Evolutionary conservation across 1,284 basidiomycete genomes (phyloP), one percentile per base, ranked within the genome.

Genomic region (Mycosarcoma maydis): DNA sequence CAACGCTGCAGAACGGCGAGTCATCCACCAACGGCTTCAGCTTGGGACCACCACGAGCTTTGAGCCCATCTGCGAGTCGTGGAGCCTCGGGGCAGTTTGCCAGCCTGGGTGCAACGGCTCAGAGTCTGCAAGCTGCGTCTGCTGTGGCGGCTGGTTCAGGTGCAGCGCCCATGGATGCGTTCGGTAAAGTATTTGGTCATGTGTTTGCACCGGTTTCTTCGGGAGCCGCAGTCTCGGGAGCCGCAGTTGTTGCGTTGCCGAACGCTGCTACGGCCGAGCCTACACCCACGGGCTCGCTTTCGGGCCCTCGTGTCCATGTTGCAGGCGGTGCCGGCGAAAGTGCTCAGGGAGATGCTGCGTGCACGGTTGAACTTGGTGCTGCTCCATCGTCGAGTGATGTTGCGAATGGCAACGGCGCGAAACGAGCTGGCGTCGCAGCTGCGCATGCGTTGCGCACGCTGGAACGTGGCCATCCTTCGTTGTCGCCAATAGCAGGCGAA

Each of bases 21-120:
- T 44, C 49, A n/a, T 59, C 54, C 5, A 24, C 26, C 17, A 64
- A 60, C 24, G 66, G 66, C 7, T 62, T 64, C 56, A 64, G 66
- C 52, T 24, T 69, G 7, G 50, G 50, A 13, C 66, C 66, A 34
- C 38, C 67, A n/a, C 33, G 67, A 45, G 67, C 67, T 14, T 24
- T 44, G 14, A 70, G 67, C 33, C 61, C 60, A 4, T 64, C 60
- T 17, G 55, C 45, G 6, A 39, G 26, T 6, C 56, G 67, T 3
- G 56, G 56, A 6, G 20, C 20, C 16, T n/a, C 33, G 1, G 50
- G 47, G 7, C 50, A 44, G 14, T 53, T 52, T 23, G 39, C 51
- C 2, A 64, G 56, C 36, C 39, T 69, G 1, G 49, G 54, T 11
- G 59, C 50, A 4, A 41, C 54, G 16, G 59, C 65, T 39, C 40